Percentiles rank a stretch among this genome's conserved stretches.
phyloP scores from a whole-genome alignment of 805 yeast species.

The Alloascoidea africana region DNA sequence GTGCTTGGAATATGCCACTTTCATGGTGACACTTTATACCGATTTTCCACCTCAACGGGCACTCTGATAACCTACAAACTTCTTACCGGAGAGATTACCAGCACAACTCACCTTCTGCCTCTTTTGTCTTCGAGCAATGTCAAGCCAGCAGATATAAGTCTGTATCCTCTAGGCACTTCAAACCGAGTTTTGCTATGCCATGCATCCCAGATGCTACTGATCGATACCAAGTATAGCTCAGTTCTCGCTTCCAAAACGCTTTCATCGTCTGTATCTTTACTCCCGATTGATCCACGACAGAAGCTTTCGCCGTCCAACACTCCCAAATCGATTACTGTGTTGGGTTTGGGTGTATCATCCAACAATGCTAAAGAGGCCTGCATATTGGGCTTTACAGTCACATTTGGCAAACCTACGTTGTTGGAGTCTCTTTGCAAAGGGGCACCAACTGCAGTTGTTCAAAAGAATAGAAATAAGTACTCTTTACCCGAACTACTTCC shows the following conservation, averaged over 20 bases:
- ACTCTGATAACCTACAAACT: constrained; percentile 1
- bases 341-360: constrained; percentile 8
- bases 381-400: constrained; percentile 23
- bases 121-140: not conserved
- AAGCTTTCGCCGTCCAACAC: constrained; percentile 4
- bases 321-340: constrained; percentile 7
- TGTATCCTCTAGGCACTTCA: constrained; percentile 12
- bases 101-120: constrained; percentile 1
- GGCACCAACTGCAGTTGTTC: constrained; percentile 14
- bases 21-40: constrained; percentile 7
- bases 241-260: constrained; percentile 9
- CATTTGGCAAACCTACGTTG: constrained; percentile 53
- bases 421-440: constrained; percentile 60
- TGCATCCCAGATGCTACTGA: constrained; percentile 17
- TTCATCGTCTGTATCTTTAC: constrained; percentile 7
- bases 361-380: constrained; percentile 10
- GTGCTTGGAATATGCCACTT: constrained; percentile 6
- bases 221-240: constrained; percentile 20
- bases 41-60: constrained; percentile 13
- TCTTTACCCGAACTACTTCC: constrained; percentile 11
- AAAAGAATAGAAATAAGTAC: constrained; percentile 8
- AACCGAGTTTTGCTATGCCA: constrained; percentile 14
- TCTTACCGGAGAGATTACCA: not conserved
- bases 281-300: constrained; percentile 8
- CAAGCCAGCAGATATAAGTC: constrained; percentile 5